Conservation (phyloP, 148 eudicot species). For the Oxyria digyna region DNA sequence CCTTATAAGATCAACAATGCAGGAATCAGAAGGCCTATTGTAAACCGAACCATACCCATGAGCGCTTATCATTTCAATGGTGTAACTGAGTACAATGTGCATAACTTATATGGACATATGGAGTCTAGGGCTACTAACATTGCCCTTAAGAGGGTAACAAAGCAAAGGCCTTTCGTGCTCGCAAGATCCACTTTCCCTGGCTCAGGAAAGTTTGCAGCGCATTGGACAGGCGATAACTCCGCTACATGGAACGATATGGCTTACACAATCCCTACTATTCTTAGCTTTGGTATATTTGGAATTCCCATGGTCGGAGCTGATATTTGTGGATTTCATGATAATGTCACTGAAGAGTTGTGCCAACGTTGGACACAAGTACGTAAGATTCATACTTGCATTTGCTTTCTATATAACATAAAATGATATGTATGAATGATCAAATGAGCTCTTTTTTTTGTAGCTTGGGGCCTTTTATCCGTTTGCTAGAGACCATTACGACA, state of each 20-base stretch:
- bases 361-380: slow-evolving; percentile 46
- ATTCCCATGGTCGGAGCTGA: slow-evolving; percentile 56
- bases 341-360: slow-evolving; percentile 44
- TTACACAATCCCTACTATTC: slow-evolving; percentile 30
- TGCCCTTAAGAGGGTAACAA: slow-evolving; percentile 23
- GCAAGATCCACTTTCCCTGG: slow-evolving; percentile 42
- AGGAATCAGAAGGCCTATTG: slow-evolving; percentile 32
- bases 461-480: slow-evolving; percentile 56
- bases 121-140: slow-evolving; percentile 36
- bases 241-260: slow-evolving; percentile 37
- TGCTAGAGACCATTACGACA: slow-evolving; percentile 36
- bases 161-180: slow-evolving; percentile 37
- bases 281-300: slow-evolving; percentile 36
- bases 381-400: not conserved
- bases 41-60: slow-evolving; percentile 44
- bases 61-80: slow-evolving; percentile 23
- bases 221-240: slow-evolving; percentile 51
- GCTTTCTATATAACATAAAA: not conserved
- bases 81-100: slow-evolving; percentile 31
- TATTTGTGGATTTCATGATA: slow-evolving; percentile 35
- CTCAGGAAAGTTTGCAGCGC: slow-evolving; percentile 42
- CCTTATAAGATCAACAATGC: slow-evolving; percentile 63
- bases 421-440: not conserved
- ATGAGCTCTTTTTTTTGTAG: slow-evolving; percentile 1
- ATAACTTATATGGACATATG: slow-evolving; percentile 39